Conservation (phyloP, 768 basidiomycete genomes). For the Suillus paluster region DNA sequence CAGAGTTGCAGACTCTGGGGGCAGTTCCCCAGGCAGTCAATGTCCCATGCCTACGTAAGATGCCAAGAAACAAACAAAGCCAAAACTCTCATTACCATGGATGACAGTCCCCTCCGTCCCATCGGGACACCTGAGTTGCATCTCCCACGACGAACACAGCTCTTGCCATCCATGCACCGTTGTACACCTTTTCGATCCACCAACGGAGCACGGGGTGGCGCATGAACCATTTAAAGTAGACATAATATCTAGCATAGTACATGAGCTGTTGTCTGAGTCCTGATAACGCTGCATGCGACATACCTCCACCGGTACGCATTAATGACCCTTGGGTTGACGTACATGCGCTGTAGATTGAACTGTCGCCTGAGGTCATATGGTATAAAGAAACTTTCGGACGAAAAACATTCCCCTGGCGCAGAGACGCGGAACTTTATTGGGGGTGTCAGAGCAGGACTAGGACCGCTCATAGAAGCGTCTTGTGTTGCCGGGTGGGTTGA, state of each 20-base stretch:
- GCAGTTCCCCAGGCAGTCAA: too few species aligned
- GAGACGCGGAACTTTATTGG: constrained; percentile 37
- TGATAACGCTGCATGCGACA: constrained; percentile 6
- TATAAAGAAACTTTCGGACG: constrained; percentile 45
- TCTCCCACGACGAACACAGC: constrained; percentile 43
- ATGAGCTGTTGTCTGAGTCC: neutral
- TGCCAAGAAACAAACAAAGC: too few species aligned
- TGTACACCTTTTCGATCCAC: constrained; percentile 44
- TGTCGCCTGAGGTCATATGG: constrained; percentile 48
- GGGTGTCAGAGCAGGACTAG: constrained; percentile 35
- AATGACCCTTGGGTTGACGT: constrained; percentile 44
- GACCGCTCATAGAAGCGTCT: constrained; percentile 16
- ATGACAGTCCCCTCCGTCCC: constrained; percentile 5
- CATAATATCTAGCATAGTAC: constrained; percentile 24
- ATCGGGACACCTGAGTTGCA: constrained; percentile 15
- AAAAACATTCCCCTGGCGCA: constrained; percentile 35
- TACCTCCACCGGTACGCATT: constrained; percentile 42
- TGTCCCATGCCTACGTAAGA: too few species aligned
- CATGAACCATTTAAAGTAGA: constrained; percentile 41
- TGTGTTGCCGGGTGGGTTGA: constrained; percentile 33
- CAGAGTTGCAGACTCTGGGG: too few species aligned
- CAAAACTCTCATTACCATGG: neutral
- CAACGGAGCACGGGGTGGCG: constrained; percentile 44
- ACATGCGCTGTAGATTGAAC: constrained; percentile 41
- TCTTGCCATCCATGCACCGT: constrained; percentile 44